Conservation (phyloP, 75 land plant genomes). For the Cupressus sempervirens region DNA sequence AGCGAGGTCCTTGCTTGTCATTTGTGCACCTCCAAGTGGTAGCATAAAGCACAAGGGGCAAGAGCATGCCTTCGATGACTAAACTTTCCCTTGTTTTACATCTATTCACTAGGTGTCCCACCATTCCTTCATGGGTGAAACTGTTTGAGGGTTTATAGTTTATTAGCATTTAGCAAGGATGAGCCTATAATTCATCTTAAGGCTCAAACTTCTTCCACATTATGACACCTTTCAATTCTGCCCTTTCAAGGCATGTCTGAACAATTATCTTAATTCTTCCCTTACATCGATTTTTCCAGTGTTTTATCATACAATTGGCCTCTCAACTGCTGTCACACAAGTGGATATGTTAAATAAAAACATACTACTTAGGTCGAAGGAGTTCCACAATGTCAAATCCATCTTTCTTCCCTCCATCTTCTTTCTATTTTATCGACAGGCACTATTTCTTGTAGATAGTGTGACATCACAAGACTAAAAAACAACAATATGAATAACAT, state of each 20-base stretch:
- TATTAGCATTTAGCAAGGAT: not conserved
- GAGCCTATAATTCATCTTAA: not conserved
- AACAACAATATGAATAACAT: no score
- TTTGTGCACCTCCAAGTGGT: not conserved
- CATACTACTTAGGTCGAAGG: not conserved
- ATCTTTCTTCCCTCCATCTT: not conserved
- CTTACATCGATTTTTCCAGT: not conserved
- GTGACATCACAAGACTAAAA: not conserved
- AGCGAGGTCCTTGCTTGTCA: not conserved
- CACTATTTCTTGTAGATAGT: no score
- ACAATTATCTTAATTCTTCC: not conserved
- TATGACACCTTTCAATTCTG: not conserved
- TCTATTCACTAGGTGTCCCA: not conserved
- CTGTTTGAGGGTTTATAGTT: not conserved
- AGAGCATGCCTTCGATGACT: not conserved
- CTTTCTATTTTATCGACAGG: not conserved
- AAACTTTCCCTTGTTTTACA: not conserved
- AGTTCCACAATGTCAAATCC: not conserved
- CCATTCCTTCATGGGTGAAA: not conserved
- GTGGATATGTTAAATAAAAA: not conserved
- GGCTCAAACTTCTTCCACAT: not conserved
- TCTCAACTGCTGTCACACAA: not conserved
- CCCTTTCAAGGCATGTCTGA: not conserved
- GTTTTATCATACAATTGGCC: not conserved
- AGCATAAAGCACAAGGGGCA: not conserved